phyloP scores from a whole-genome alignment of 345 rosid species.

The Erysimum cheiranthoides region DNA sequence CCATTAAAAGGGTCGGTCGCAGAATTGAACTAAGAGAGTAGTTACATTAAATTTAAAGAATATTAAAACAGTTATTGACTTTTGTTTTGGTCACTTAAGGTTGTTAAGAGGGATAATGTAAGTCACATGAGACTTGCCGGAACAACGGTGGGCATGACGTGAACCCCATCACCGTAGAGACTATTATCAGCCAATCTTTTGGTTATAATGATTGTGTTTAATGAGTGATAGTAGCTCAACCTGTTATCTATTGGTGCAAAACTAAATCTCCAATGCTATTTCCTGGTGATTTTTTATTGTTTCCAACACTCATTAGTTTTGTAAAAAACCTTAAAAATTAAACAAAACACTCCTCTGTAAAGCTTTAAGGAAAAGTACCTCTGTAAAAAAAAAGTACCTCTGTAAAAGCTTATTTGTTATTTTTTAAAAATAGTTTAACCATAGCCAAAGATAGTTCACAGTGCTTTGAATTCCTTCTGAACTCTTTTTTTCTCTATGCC shows the following conservation, averaged over 20 bases:
- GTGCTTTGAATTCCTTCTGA: not conserved
- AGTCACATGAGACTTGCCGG: slow-evolving; percentile 42
- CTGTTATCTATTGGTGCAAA: not conserved
- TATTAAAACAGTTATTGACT: slow-evolving; percentile 29
- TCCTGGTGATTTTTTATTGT: not conserved
- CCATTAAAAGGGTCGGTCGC: slow-evolving; percentile 55
- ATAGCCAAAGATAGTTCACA: not conserved
- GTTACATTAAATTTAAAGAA: slow-evolving; percentile 5
- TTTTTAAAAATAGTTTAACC: not conserved
- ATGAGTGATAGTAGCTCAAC: not conserved
- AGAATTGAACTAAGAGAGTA: slow-evolving; percentile 20
- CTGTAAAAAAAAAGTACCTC: too few relatives aligned
- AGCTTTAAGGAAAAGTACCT: too few relatives aligned
- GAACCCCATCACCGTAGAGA: slow-evolving; percentile 63
- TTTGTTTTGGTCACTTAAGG: slow-evolving; percentile 13
- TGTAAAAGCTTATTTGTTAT: too few relatives aligned
- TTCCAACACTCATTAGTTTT: not conserved
- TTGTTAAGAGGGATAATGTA: slow-evolving; percentile 41
- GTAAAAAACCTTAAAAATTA: not conserved
- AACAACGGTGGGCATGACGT: slow-evolving; percentile 50
- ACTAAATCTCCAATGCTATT: not conserved
- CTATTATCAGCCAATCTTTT: not conserved
- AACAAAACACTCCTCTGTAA: not conserved
- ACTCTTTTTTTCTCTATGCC: not conserved
- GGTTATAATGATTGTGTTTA: not conserved